These are phyloP conservation scores for Candida michaelii DNA, from an alignment of 805 yeast genomes.

Conservation along the genomic window DNA sequence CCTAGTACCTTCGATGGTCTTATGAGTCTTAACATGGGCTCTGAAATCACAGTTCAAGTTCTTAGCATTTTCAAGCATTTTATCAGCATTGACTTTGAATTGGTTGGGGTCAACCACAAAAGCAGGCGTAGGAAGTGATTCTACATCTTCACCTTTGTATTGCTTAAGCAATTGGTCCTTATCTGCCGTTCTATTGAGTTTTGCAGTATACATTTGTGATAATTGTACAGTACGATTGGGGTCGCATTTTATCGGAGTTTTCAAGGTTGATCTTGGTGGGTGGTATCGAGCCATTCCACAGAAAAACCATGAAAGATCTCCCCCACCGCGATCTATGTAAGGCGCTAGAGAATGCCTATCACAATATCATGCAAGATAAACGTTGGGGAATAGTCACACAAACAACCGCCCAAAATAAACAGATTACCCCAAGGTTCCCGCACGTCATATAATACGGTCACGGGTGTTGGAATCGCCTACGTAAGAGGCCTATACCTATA, in stretches of 20 bases:
- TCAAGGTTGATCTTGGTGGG: neutral
- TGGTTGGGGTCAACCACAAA: slow-evolving; percentile 45
- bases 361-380: neutral
- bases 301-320: too few species aligned
- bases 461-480: too few species aligned
- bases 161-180: slow-evolving; percentile 20
- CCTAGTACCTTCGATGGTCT: slow-evolving; percentile 58
- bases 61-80: slow-evolving; percentile 48
- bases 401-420: too few species aligned
- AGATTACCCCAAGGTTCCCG: neutral
- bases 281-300: neutral
- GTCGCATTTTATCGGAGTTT: neutral
- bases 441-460: too few species aligned
- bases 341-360: too few species aligned
- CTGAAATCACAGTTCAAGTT: slow-evolving; percentile 49
- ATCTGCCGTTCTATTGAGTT: slow-evolving; percentile 19
- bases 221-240: neutral
- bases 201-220: slow-evolving; percentile 12
- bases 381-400: too few species aligned
- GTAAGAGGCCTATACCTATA: too few species aligned
- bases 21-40: slow-evolving; percentile 77
- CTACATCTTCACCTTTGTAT: slow-evolving; percentile 43
- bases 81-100: slow-evolving; percentile 45
- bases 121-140: slow-evolving; percentile 60
- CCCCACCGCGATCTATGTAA: slow-evolving; percentile 1